These are phyloP conservation scores for Penicillium antarcticum DNA, from an alignment of 495 filamentous ascomycete species.

Conservation along the genomic window DNA sequence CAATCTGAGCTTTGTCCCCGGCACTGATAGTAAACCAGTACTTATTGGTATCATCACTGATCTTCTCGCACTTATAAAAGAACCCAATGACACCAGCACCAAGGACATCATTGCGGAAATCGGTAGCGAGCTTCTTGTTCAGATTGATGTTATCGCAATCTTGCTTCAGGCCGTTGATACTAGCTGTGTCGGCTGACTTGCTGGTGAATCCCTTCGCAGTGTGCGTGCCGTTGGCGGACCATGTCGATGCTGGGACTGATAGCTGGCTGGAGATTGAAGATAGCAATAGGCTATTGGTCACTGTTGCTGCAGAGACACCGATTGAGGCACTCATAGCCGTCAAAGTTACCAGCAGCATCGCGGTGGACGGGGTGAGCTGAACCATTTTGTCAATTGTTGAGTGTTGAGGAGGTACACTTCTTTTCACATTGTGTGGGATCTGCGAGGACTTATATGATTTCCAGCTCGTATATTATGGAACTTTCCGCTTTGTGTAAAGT, in stretches of 20 bases:
- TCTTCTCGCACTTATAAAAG: constrained; percentile 28
- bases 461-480: too few relatives aligned
- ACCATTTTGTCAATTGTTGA: neutral
- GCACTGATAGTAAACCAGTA: constrained; percentile 30
- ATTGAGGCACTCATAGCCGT: constrained; percentile 6
- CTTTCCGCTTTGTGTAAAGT: neutral
- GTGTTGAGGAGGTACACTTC: neutral
- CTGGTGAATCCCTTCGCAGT: constrained; percentile 23
- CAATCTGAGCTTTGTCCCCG: constrained; percentile 15
- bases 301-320: constrained; percentile 9
- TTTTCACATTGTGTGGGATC: neutral
- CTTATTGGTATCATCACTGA: constrained; percentile 20
- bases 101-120: constrained; percentile 27
- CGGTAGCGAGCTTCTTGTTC: constrained; percentile 23
- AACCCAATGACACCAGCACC: constrained; percentile 19
- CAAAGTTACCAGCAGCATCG: constrained; percentile 10
- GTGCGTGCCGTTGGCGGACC: constrained; percentile 28
- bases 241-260: constrained; percentile 22
- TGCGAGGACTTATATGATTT: neutral
- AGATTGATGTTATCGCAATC: constrained; percentile 30
- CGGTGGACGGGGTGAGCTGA: neutral
- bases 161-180: constrained; percentile 14
- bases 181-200: constrained; percentile 11
- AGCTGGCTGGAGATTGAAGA: constrained; percentile 13
- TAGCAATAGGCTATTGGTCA: constrained; percentile 18